Percentiles rank a stretch among this genome's conserved stretches.
Conservation (phyloP, 1,284 basidiomycete species). For the Ceratobasidium sp. region DNA sequence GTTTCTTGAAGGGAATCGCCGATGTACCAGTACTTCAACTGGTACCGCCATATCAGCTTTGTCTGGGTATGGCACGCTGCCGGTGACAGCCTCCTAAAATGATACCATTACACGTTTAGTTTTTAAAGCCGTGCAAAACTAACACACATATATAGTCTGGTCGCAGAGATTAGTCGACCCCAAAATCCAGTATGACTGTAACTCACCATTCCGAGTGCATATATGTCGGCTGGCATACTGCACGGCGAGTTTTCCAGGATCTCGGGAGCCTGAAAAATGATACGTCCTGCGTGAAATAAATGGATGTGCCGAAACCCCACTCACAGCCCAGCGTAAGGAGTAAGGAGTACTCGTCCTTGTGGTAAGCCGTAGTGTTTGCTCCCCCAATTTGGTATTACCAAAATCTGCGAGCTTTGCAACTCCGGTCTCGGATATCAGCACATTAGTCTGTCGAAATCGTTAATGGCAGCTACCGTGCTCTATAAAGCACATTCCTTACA, state of each 20-base stretch:
- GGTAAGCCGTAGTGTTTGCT: not conserved
- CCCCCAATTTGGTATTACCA: not conserved
- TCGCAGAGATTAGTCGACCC: not conserved
- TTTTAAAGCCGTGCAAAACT: not conserved
- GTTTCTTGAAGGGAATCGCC: not conserved
- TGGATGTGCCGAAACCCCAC: not conserved
- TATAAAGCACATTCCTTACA: not conserved
- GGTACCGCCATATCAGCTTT: not conserved
- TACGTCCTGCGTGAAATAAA: not conserved
- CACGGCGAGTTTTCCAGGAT: not conserved
- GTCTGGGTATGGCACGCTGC: not conserved
- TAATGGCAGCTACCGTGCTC: too few relatives aligned
- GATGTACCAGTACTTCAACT: not conserved
- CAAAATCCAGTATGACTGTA: not conserved
- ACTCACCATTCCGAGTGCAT: not conserved
- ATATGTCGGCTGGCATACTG: not conserved
- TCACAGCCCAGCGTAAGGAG: not conserved
- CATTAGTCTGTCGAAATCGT: not conserved
- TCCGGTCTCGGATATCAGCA: not conserved
- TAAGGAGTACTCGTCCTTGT: not conserved
- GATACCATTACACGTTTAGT: not conserved
- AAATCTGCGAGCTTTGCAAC: slow-evolving; percentile 1
- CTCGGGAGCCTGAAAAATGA: not conserved
- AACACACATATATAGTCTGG: slow-evolving; percentile 2
- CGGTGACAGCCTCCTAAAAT: slow-evolving; percentile 11